Evolutionary conservation across 169 alveolate species (phyloP).

Genomic region (Amoebophrya sp.): DNA sequence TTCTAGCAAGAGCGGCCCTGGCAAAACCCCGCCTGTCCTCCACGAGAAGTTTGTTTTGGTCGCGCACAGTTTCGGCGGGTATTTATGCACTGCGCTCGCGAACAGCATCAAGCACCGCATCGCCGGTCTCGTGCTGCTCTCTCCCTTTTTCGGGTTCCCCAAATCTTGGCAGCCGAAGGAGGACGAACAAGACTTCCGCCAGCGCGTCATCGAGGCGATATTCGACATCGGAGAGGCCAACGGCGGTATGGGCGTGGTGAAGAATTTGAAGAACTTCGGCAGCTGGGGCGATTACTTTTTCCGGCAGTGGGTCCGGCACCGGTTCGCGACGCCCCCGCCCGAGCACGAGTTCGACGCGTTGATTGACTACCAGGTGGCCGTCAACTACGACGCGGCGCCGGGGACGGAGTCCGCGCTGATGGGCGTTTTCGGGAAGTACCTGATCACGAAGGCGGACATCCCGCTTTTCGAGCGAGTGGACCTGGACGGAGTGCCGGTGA

Average conservation of each 20-base stretch:
- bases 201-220: not conserved
- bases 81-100: not conserved
- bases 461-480: too few species aligned
- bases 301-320: not conserved
- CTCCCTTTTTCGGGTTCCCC: not conserved
- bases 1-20: not conserved
- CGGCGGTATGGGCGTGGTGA: not conserved
- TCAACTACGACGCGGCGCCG: too few species aligned
- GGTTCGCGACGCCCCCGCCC: not conserved
- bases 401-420: too few species aligned
- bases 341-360: not conserved
- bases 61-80: not conserved
- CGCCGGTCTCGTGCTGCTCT: not conserved
- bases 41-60: not conserved
- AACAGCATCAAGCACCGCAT: not conserved
- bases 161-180: not conserved
- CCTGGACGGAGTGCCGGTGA: too few species aligned
- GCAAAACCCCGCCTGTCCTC: not conserved
- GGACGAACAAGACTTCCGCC: not conserved
- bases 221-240: not conserved
- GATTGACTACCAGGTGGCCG: too few species aligned
- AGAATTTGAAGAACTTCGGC: not conserved
- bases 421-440: too few species aligned
- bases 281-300: not conserved
- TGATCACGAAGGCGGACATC: too few species aligned